These are phyloP conservation scores for Didymella glomerata DNA, from an alignment of 2,329 filamentous ascomycete species.

Conservation along the genomic window DNA sequence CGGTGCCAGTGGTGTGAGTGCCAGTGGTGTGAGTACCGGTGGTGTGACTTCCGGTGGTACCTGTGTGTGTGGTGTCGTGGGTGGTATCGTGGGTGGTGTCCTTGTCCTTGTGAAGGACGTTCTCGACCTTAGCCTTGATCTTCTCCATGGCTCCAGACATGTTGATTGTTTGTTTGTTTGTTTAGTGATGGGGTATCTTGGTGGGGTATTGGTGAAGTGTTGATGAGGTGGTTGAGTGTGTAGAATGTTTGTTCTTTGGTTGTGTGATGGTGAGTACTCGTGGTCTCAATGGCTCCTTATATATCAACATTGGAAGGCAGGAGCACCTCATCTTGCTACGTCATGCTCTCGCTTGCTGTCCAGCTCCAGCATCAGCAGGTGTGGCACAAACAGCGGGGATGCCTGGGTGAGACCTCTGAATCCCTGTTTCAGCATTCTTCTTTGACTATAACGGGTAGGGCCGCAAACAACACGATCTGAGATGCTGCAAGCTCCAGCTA, in stretches of 20 bases:
- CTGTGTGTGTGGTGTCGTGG: constrained; percentile 20
- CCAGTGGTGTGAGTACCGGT: constrained; percentile 22
- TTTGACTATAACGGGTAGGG: constrained; percentile 23
- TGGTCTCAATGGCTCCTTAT: constrained; percentile 26
- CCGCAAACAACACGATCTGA: constrained; percentile 27
- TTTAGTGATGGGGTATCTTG: constrained; percentile 17
- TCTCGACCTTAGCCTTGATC: constrained; percentile 51
- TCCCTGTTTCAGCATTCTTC: constrained; percentile 31
- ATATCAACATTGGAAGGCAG: constrained; percentile 24
- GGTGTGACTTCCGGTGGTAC: constrained; percentile 17
- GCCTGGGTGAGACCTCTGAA: constrained; percentile 12
- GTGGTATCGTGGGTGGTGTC: constrained; percentile 28
- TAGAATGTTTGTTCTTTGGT: constrained; percentile 22
- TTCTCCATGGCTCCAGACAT: constrained; percentile 47
- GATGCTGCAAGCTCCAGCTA: constrained; percentile 15
- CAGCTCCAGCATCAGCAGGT: constrained; percentile 26
- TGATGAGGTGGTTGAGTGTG: constrained; percentile 12
- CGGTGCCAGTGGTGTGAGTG: constrained; percentile 20
- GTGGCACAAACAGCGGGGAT: constrained; percentile 29
- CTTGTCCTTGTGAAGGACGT: constrained; percentile 50
- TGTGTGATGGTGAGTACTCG: constrained; percentile 17
- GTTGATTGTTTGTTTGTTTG: constrained; percentile 22
- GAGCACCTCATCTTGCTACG: constrained; percentile 28
- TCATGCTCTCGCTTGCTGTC: constrained; percentile 25
- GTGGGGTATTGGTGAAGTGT: constrained; percentile 9